Conservation (phyloP, 75 land plant species). For the Cupressus sempervirens region DNA sequence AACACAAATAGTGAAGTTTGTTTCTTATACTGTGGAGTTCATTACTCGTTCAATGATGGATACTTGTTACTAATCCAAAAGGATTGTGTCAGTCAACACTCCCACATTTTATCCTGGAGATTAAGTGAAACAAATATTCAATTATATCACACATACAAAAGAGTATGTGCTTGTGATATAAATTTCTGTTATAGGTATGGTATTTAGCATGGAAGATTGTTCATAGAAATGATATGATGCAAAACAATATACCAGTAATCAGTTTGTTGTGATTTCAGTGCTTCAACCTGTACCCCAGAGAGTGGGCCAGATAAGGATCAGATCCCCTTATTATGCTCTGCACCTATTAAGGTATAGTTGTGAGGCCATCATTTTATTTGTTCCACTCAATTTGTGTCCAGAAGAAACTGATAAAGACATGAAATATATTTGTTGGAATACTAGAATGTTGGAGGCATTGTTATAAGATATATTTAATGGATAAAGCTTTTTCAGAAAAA, state of each 20-base stretch:
- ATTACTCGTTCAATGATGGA: no score
- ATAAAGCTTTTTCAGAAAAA: background rate
- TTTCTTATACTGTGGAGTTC: no score
- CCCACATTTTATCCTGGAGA: background rate
- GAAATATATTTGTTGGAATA: background rate
- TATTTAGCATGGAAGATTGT: background rate
- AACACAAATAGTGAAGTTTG: no score
- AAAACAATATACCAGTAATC: background rate
- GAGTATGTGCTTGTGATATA: background rate
- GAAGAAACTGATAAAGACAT: background rate
- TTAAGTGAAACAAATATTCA: background rate
- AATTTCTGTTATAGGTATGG: background rate
- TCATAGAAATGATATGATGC: background rate
- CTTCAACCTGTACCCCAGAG: slow-evolving; percentile 7
- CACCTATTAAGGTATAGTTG: slow-evolving; percentile 14
- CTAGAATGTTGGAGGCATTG: background rate
- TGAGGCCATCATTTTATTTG: background rate
- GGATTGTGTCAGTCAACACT: background rate
- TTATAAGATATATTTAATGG: background rate
- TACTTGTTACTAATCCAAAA: no score
- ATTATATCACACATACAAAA: background rate
- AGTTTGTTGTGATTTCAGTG: slow-evolving; percentile 5
- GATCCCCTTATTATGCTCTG: slow-evolving; percentile 9
- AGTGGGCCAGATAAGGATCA: background rate
- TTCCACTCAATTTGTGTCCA: background rate